Percentiles rank a stretch among this genome's conserved stretches.
These are phyloP conservation scores for Talaromyces sp. DNA, from an alignment of 2,329 filamentous ascomycete genomes.

Conservation along the genomic window DNA sequence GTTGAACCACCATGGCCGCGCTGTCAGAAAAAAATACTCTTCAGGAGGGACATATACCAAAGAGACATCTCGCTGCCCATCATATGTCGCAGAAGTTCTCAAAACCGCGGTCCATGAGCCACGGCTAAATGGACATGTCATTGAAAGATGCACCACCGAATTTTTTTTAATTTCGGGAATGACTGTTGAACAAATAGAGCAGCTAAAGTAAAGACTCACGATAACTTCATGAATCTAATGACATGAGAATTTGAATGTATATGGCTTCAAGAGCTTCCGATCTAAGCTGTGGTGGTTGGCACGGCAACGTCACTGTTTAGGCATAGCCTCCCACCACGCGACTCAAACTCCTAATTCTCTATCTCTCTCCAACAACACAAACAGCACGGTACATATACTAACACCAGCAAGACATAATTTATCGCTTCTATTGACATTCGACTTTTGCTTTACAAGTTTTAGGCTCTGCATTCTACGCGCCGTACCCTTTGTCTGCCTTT, in stretches of 20 bases:
- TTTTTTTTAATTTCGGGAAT: not conserved
- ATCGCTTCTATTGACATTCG: conserved; percentile 3
- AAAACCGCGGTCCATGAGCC: not conserved
- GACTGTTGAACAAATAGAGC: not conserved
- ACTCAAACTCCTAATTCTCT: not conserved
- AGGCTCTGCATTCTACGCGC: not conserved
- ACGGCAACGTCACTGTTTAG: conserved; percentile 6
- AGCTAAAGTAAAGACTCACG: not conserved
- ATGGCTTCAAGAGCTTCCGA: not conserved
- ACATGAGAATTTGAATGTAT: not conserved
- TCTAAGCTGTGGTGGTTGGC: conserved; percentile 5
- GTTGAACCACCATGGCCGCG: not conserved
- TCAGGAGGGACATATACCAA: not conserved
- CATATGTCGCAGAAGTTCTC: not conserved
- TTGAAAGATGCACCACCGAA: not conserved
- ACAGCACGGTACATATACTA: not conserved
- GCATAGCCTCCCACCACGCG: conserved; percentile 18
- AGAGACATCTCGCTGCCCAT: not conserved
- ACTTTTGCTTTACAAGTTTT: not conserved
- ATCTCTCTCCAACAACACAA: conserved; percentile 4
- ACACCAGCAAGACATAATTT: conserved; percentile 3
- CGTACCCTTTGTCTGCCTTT: not conserved
- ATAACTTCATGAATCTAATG: not conserved
- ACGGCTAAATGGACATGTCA: not conserved
- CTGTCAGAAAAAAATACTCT: no score